Conservation (phyloP, 2,329 filamentous ascomycete species). For the Fusarium sp. region DNA sequence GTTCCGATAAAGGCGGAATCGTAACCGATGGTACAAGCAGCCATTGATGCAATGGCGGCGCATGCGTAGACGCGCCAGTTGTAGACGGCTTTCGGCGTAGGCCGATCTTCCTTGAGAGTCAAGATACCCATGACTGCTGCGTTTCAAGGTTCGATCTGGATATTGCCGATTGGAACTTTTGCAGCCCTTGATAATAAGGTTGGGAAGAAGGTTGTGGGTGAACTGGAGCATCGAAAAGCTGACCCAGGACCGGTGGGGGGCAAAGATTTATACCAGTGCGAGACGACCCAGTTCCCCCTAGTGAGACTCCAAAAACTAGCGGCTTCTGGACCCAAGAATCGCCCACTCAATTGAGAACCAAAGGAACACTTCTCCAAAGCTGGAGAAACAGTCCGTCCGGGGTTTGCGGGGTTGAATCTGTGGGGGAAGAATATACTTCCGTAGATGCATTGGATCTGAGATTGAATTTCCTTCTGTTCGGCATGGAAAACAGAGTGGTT, state of each 20-base stretch:
- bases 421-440: constrained; percentile 49
- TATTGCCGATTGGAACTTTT: not conserved
- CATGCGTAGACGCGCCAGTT: constrained; percentile 71
- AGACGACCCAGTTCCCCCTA: constrained; percentile 24
- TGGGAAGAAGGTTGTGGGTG: constrained; percentile 29
- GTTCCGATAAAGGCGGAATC: constrained; percentile 85
- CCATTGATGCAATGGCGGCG: constrained; percentile 66
- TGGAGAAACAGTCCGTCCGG: constrained; percentile 45
- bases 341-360: constrained; percentile 19
- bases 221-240: constrained; percentile 16
- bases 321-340: constrained; percentile 12
- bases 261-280: constrained; percentile 42
- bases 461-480: constrained; percentile 32
- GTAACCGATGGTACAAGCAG: constrained; percentile 68
- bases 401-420: constrained; percentile 47
- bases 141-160: not conserved
- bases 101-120: constrained; percentile 66
- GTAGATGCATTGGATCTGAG: constrained; percentile 30
- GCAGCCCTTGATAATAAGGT: constrained; percentile 15
- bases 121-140: constrained; percentile 59
- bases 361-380: constrained; percentile 31
- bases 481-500: constrained; percentile 1
- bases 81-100: constrained; percentile 69
- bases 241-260: constrained; percentile 27
- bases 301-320: constrained; percentile 22